These are phyloP conservation scores for Camelina hispida DNA, from an alignment of 345 rosid genomes.

Conservation along the genomic window DNA sequence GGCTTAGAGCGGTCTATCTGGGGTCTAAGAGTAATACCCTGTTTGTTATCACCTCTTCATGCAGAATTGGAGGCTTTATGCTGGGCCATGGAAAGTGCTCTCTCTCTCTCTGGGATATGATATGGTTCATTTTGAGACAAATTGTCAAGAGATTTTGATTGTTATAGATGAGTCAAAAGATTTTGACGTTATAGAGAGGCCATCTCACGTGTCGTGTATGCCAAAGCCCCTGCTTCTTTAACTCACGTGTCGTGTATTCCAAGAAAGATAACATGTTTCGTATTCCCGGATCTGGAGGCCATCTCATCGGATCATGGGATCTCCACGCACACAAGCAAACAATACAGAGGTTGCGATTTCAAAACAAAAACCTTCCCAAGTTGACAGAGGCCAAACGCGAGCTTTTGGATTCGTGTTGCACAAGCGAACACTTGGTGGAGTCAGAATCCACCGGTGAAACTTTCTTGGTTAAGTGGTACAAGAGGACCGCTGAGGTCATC, in stretches of 20 bases:
- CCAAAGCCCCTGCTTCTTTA: not conserved
- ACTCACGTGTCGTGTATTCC: not conserved
- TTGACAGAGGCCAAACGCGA: not conserved
- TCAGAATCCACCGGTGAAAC: not conserved
- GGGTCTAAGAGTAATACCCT: too few relatives aligned
- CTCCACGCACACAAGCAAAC: not conserved
- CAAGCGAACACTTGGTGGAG: conserved; percentile 17
- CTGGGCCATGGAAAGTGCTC: too few relatives aligned
- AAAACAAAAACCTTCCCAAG: not conserved
- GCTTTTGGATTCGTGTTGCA: not conserved
- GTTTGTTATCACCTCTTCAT: too few relatives aligned
- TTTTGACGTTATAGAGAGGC: too few relatives aligned
- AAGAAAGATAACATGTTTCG: conserved; percentile 2
- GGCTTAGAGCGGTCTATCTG: too few relatives aligned
- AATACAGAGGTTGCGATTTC: not conserved
- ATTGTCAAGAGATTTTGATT: too few relatives aligned
- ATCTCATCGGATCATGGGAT: conserved; percentile 4
- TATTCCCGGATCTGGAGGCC: not conserved
- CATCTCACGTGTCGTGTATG: too few relatives aligned
- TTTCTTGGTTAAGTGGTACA: not conserved
- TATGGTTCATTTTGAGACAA: too few relatives aligned
- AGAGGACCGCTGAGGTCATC: not conserved
- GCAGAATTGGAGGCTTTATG: too few relatives aligned
- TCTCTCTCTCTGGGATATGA: too few relatives aligned
- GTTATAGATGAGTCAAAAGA: too few relatives aligned